Conservation (phyloP, 768 basidiomycete species). For the Saitozyma sp. region DNA sequence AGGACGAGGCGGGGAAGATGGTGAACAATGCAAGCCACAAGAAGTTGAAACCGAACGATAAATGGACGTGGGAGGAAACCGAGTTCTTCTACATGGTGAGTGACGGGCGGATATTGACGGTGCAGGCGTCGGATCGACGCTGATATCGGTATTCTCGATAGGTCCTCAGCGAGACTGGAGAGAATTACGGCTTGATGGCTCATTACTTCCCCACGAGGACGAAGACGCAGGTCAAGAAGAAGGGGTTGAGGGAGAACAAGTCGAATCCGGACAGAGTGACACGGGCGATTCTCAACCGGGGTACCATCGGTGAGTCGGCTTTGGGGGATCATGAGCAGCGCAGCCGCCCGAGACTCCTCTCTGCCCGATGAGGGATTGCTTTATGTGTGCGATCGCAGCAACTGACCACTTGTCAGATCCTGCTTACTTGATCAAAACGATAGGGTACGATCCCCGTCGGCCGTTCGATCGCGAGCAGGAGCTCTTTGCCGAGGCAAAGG, state of each 20-base stretch:
- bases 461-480: conserved; percentile 26
- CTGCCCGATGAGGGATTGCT: too few species aligned
- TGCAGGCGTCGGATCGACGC: neutral
- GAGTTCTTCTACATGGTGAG: conserved; percentile 44
- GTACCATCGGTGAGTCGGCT: conserved; percentile 30
- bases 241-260: conserved; percentile 29
- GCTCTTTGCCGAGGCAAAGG: conserved; percentile 23
- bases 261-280: conserved; percentile 34
- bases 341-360: too few species aligned
- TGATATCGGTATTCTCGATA: conserved; percentile 13
- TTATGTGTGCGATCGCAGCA: too few species aligned
- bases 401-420: conserved; percentile 16
- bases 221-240: conserved; percentile 31
- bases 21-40: conserved; percentile 26
- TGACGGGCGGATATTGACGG: neutral
- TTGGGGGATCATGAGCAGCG: neutral
- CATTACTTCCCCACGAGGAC: conserved; percentile 39
- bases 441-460: conserved; percentile 26
- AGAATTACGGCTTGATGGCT: conserved; percentile 36
- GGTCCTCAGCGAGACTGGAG: conserved; percentile 37
- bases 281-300: conserved; percentile 24
- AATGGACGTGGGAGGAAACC: conserved; percentile 37
- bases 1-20: conserved; percentile 37
- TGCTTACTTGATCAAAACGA: conserved; percentile 25
- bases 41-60: conserved; percentile 17